These are phyloP conservation scores for Spirogloea muscicola DNA, from an alignment of 139 green algal species.

Conservation along the genomic window DNA sequence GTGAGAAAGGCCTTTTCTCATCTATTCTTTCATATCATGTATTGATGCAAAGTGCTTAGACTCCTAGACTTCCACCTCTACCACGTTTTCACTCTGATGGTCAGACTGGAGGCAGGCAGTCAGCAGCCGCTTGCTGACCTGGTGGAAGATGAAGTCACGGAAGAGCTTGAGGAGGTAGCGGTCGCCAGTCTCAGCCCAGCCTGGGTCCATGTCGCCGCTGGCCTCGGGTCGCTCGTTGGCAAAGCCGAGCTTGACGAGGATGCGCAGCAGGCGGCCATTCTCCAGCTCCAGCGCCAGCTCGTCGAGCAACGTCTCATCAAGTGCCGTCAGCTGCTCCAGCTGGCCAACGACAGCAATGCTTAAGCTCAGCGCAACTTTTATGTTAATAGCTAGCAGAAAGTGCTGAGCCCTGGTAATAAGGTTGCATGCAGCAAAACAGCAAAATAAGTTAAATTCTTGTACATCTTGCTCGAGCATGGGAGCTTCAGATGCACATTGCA, in stretches of 20 bases:
- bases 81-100: neutral
- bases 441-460: no score
- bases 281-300: conserved; percentile 79
- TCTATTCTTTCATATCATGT: neutral
- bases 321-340: conserved; percentile 22
- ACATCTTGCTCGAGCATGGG: no score
- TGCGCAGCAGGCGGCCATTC: conserved; percentile 79
- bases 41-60: neutral
- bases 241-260: conserved; percentile 75
- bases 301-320: conserved; percentile 44
- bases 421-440: no score
- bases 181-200: conserved; percentile 71
- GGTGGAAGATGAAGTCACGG: conserved; percentile 74
- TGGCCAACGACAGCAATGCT: neutral
- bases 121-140: conserved; percentile 37
- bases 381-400: no score
- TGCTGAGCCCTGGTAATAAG: no score
- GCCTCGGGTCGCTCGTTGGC: conserved; percentile 70
- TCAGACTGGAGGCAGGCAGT: neutral
- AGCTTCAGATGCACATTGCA: no score
- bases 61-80: neutral
- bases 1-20: neutral
- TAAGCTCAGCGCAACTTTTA: no score
- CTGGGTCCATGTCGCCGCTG: conserved; percentile 51
- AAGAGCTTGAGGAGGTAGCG: conserved; percentile 89